Base-by-base conservation (phyloP, 2,329 filamentous ascomycete genomes). In the Neonectria hederae region DNA sequence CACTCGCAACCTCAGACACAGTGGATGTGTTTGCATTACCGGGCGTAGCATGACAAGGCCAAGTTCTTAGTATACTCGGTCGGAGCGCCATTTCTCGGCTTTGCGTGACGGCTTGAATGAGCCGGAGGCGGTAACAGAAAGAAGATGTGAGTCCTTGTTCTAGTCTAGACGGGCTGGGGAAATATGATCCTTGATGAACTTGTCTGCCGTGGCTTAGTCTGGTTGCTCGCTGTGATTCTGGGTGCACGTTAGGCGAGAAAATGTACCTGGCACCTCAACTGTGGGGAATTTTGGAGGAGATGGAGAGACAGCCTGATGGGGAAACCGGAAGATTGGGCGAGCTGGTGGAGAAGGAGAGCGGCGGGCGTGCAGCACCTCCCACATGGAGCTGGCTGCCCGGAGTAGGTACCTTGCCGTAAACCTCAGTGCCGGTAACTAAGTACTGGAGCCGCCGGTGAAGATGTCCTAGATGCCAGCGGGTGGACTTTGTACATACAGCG, bases 1-100 rank as follows among this genome's bases (percentile, higher is more conserved):
- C 35, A 24, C 14, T 46, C 48, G 21, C 57, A 48, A 38, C 43
- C 28, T 51, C 54, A 49, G 52, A 43, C 59, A 55, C 21, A 14
- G 17, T 64, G 59, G 62, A 51, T 63, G 57, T 60, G 71, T 62
- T 61, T 66, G 63, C 55, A 64, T 65, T 63, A 51, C 57, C 66
- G 48, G 58, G 70, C 70, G n/a, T n/a, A n/a, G n/a, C n/a, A n/a
- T n/a, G n/a, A n/a, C 67, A 63, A 67, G 46, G 46, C 42, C 35
- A 19, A 28, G 46, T 19, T 49, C 26, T 49, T 30, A 9, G 9
- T 30, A 24, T 52, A 35, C 19, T 42, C 56, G 42, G 38, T 6
- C 0, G 4, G 24, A 17, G n/a, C 24, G 17, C 43, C 22, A 26
- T 46, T 14, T 24, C 21, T 26, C 2, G 13, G 4, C 26, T 53